Base-by-base conservation (phyloP, 2,329 filamentous ascomycete genomes). In the Fusarium oxysporum region DNA sequence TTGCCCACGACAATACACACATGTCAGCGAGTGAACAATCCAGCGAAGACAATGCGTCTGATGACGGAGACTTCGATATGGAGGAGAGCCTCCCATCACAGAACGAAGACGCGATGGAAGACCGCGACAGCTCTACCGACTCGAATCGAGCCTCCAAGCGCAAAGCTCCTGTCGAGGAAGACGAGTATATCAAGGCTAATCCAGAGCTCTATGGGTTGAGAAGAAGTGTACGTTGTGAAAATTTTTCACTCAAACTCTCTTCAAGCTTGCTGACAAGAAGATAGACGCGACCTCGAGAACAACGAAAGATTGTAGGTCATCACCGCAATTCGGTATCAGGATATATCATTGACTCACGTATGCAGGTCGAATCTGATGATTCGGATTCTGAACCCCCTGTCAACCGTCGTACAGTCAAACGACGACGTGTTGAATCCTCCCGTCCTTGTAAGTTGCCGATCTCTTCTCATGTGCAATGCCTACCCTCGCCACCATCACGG, bases 191-290 rank as follows among this genome's bases (percentile, higher is more conserved):
- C 77, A 89, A 92, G 78, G 93, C 94, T 79, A 97, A 99, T 78
- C 96, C 96, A 48, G 95, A 97, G 83, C 87, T 99, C 13, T 99
- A 98, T 85, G 96, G 96, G 53, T 87, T 99, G 75, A 91, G 96
- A 77, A 90, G 96, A 85, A 99, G 96, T 85, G 95, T 96, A 91
- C 71, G 92, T 83, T 57, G n/a, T 68, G 74, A 76, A 75, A 77
- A 67, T 3, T 57, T 72, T 73, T 71, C 71, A 64, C 71, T 37
- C 57, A 32, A 67, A 55, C 59, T 57, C 45, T 55, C 45, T 62
- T 60, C 33, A 17, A 75, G 75, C 81, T 85, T 74, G 85, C 81
- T 74, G 58, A 72, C 65, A 37, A 61, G 53, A 47, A 45, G 50
- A 28, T 74, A 90, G 88, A 87, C 87, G 63, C 88, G 89, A 60